Base-by-base conservation (phyloP, 495 filamentous ascomycete genomes). In the Penicillium pulvis region DNA sequence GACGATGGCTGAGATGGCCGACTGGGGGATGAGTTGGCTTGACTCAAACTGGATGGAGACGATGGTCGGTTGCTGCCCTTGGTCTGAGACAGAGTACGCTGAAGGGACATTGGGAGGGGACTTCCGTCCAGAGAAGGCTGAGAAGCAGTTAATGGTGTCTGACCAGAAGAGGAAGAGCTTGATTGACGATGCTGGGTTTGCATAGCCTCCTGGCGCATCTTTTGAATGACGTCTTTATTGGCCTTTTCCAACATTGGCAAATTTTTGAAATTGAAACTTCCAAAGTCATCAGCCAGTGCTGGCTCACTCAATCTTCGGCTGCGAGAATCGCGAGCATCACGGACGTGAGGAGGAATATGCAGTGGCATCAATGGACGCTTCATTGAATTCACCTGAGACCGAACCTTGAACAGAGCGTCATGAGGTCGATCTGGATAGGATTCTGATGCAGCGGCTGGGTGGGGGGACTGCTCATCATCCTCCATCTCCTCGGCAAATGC, bases 161-260 rank as follows among this genome's bases (percentile, higher is more conserved):
- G 72, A 12, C 53, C 55, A 28, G 67, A 52, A 2, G 69, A 65
- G 3, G 65, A 63, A 3, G 65, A 60, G 4, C 55, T 51, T 2
- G 67, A 59, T 51, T 77, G 75, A 24, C 77, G 71, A 51, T 79
- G 75, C 62, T 89, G 87, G 17, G 81, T 80, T 41, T 90, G 88
- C 69, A 92, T 77, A 31, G 91, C 93, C 68, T 97, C 93, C 26
- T 91, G 90, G 10, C 92, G 85, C 56, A 98, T 81, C 66, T 97
- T 96, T 66, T 98, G 92, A 39, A 98, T 94, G 43, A 97, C 91
- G 69, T 98, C 95, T 68, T 98, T 98, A 70, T 98, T 98, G 39
- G 95, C 94, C 70, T 96, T 98, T 68, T 97, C 93, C 19, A 98
- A 81, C 55, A 98, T 93, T 1, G 94, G 91, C 33, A 98, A 79